A percentile compares a stretch with the other conserved stretches of the same genome.
Conservation (phyloP, 345 rosid species). For the Jatropha curcas region DNA sequence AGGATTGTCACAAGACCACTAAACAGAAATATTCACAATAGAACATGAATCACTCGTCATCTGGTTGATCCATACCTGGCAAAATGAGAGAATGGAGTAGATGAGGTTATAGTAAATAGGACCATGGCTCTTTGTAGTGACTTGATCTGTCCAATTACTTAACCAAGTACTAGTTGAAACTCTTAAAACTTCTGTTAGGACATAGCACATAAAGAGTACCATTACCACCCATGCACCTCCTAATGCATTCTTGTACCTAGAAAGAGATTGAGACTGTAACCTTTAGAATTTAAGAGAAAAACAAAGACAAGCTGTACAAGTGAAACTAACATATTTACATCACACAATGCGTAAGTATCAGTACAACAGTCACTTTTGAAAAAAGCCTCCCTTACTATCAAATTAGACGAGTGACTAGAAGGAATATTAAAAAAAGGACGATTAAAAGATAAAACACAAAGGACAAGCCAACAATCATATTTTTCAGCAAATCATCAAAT, state of each 20-base stretch:
- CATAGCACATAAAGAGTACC: slow-evolving; percentile 72
- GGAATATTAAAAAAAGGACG: not conserved
- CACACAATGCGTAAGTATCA: not conserved
- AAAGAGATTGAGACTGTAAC: slow-evolving; percentile 9
- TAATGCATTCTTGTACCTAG: slow-evolving; percentile 90
- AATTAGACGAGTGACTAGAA: not conserved
- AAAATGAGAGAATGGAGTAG: slow-evolving; percentile 69
- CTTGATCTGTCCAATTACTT: slow-evolving; percentile 92
- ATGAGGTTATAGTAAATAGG: slow-evolving; percentile 73
- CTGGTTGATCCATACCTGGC: slow-evolving; percentile 61
- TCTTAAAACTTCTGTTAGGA: slow-evolving; percentile 76
- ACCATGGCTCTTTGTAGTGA: slow-evolving; percentile 48
- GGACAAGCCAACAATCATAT: not conserved
- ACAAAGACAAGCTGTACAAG: no score
- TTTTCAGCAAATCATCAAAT: slow-evolving; percentile 6
- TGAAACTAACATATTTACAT: not conserved
- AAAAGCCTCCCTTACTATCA: not conserved
- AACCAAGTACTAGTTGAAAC: slow-evolving; percentile 96
- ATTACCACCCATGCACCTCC: slow-evolving; percentile 96
- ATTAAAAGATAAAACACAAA: not conserved
- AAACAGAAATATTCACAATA: not conserved
- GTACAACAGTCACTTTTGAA: not conserved
- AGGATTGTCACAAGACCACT: not conserved
- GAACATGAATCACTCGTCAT: not conserved
- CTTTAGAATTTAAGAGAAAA: not conserved